phyloP scores from a whole-genome alignment of 2,329 filamentous ascomycete genomes.

The Chaetomiaceae sp. region DNA sequence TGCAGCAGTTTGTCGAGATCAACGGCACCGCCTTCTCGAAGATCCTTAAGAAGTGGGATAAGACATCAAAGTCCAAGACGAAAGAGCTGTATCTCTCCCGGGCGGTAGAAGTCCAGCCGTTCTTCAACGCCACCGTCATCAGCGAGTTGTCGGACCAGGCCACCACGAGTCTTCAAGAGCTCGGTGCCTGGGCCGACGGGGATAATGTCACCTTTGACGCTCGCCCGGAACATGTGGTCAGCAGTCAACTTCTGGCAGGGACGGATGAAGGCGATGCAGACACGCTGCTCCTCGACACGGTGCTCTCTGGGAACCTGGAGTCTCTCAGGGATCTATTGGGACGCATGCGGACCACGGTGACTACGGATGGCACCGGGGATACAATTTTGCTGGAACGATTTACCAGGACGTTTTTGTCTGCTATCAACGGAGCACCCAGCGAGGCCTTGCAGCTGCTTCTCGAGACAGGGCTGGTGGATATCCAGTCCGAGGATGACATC shows the following conservation, averaged over 20 bases:
- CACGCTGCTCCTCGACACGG: constrained; percentile 78
- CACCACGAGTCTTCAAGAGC: constrained; percentile 88
- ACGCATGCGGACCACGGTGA: constrained; percentile 53
- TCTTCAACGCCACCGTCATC: constrained; percentile 96
- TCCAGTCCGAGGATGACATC: constrained; percentile 94
- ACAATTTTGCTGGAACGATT: constrained; percentile 63
- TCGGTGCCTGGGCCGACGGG: constrained; percentile 94
- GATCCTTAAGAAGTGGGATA: constrained; percentile 99
- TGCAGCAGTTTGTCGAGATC: constrained; percentile 97
- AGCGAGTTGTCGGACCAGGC: constrained; percentile 95
- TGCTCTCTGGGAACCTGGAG: constrained; percentile 72
- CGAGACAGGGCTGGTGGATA: constrained; percentile 74
- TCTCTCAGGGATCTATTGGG: constrained; percentile 74
- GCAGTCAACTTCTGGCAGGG: constrained; percentile 58
- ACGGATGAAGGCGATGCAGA: constrained; percentile 89
- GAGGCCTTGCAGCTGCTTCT: constrained; percentile 70
- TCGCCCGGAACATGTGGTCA: constrained; percentile 56
- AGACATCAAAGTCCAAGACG: constrained; percentile 97
- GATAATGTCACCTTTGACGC: constrained; percentile 80
- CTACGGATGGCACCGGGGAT: constrained; percentile 37
- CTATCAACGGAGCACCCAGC: constrained; percentile 77
- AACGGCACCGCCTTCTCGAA: constrained; percentile 98
- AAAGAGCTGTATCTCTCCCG: constrained; percentile 95
- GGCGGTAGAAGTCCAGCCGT: constrained; percentile 94
- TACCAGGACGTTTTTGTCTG: constrained; percentile 83